Evolutionary conservation across 2,329 filamentous ascomycete species (phyloP).

Genomic region (Talaromyces sp.): DNA sequence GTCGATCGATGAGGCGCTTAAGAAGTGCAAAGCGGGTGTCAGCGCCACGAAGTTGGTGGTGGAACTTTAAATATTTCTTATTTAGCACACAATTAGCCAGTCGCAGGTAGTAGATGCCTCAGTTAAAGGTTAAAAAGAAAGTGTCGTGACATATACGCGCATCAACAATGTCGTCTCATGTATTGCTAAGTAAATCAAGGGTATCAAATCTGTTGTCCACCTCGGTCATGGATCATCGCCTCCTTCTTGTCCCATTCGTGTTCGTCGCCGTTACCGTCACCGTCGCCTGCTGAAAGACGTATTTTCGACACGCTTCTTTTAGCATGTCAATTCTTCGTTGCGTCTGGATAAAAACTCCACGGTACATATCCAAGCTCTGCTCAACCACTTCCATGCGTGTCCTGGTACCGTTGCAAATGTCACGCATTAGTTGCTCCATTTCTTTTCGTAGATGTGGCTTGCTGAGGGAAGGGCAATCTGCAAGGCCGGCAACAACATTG

Average conservation of each 20-base stretch:
- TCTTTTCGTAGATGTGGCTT: conserved; percentile 96
- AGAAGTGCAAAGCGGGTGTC: conserved; percentile 35
- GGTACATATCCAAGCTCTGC: conserved; percentile 81
- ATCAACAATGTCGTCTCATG: background rate
- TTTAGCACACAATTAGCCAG: background rate
- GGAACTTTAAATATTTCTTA: conserved; percentile 10
- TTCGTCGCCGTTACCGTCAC: background rate
- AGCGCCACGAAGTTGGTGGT: conserved; percentile 38
- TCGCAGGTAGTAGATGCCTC: background rate
- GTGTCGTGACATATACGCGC: background rate
- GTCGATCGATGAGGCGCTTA: conserved; percentile 32
- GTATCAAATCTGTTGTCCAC: background rate
- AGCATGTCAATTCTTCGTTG: conserved; percentile 65
- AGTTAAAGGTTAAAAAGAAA: background rate
- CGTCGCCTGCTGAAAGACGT: conserved; percentile 33
- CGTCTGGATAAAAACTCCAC: conserved; percentile 77
- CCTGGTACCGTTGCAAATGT: conserved; percentile 82
- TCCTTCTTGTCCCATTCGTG: conserved; percentile 5
- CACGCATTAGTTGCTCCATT: conserved; percentile 96
- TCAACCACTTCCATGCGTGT: conserved; percentile 69
- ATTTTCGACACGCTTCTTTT: conserved; percentile 55
- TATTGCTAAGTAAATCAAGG: background rate
- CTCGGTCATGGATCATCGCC: background rate
- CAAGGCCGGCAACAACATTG: conserved; percentile 80
- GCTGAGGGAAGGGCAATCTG: conserved; percentile 62